Base-by-base conservation (phyloP, 257 asterid genomes). In the Mentha longifolia region DNA sequence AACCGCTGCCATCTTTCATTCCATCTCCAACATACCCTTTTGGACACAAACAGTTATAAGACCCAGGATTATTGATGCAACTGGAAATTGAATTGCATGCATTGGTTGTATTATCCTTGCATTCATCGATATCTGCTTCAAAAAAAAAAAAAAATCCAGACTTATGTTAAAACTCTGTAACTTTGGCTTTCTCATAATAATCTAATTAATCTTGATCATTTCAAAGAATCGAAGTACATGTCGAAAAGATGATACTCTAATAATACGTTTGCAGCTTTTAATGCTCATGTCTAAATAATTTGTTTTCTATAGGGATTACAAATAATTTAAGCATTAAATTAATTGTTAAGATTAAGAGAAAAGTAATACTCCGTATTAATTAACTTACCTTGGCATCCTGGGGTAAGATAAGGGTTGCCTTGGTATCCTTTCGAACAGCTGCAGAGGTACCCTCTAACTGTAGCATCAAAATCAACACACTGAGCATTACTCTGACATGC, bases 381-480 rank as follows among this genome's bases (percentile, higher is more conserved):
- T 5, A n/a, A 28, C 14, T 9, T 0, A 76, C 76, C 76, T 62
- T 1, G 11, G 56, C 76, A 76, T 33, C 80, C 80, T 13, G 9
- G 43, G 28, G 31, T 1, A 22, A 61, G 76, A 59, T 76, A 76
- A 30, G 80, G 76, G 5, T 69, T 76, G 25, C 80, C 76, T 15
- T 20, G n/a, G 22, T 42, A 76, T 46, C 80, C 80, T 15, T 62
- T 4, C 0, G 5, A 6, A 39, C 80, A 62, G 1, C 6, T 9
- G 67, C 79, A 68, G 7, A 28, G 43, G 55, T 76, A 76, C 1
- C 80, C 76, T 17, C 52, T 47, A 7, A 22, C 31, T 0, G 30
- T 15, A 4, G 39, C 25, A 54, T 33, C 56, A 14, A 43, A 76
- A 64, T 76, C 76, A 3, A 15, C 0, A 31, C 81, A 77, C 1